Evolutionary conservation across 2,329 filamentous ascomycete species (phyloP), one percentile per base, ranked within the genome.

Genomic region (Apiospora rasikravindrae): DNA sequence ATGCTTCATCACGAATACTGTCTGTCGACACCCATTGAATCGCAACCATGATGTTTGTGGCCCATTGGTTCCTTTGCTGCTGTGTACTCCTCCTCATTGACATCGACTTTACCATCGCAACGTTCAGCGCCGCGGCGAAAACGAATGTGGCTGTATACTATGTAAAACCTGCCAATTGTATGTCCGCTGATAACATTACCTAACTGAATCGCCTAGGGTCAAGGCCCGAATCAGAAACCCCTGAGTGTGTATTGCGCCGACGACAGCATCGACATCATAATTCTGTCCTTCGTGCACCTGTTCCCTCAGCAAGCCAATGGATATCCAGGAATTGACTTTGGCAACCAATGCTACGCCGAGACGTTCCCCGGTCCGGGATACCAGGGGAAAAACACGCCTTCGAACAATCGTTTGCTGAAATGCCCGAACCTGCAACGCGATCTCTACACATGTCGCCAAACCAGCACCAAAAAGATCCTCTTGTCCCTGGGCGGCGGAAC

Each of bases 281-380:
- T 84, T 19, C 77, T 86, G 5, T 84, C 81, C 3, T 86, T 85
- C 73, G 81, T 85, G 26, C 76, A 83, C 70, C 75, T 81, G 5
- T 86, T 85, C 74, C 82, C 83, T 14, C 77, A 79, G 6, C 81
- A 85, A 72, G 82, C 80, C n/a, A 82, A 86, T 70, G 84, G 84
- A 26, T 79, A 80, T 47, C 82, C 83, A 1, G 82, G 80, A 1
- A 78, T 82, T 51, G 83, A 85, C 74, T 84, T 83, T 71, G 84
- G 83, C 5, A 85, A 84, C 71, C 79, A 82, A 68, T 86, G 84
- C 74, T 81, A 79, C 53, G 75, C 75, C 19, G 72, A 76, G 14
- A 75, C 77, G 0, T 82, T 81, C 68, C 74, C 76, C 0, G 79
- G 78, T 7, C 79, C 81, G 1, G 80, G 82, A 4, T 82, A 79